Base-by-base conservation (phyloP, 352 stramenopile genomes). In the Albugo laibachii region DNA sequence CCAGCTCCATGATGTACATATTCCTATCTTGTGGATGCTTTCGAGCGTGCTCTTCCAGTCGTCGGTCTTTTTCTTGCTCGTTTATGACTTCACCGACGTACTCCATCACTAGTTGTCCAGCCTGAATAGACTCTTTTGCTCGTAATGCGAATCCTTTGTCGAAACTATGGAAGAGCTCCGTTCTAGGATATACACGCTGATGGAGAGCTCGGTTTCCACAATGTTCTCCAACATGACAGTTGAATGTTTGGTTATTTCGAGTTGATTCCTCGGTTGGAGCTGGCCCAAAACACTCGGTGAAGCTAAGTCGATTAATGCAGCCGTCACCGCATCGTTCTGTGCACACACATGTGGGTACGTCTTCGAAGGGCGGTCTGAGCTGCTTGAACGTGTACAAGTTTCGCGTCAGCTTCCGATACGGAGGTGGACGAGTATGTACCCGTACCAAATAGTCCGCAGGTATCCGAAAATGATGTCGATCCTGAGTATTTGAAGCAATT, bases 21-120 rank as follows among this genome's bases (percentile, higher is more conserved):
- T 97, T 96, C 49, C 91, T 94, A 66, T 97, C 87, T 18, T 96
- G 78, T 11, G 86, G 86, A 38, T 88, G 83, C 24, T 87, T 76
- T 24, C 66, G 66, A 6, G 77, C 67, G 59, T 94, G 89, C 41
- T 88, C 59, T 46, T 68, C 55, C 6, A 97, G 58, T 20, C 89
- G 79, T 2, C 75, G 62, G 40, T 94, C 69, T 52, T 96, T 96
- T 58, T 88, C 80, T 39, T 79, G 65, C 59, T 95, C 87, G 48
- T 92, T 86, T 50, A 97, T 92, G n/a, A 97, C 82, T 63, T 96
- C 85, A 1, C 89, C 89, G 8, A 95, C 78, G 58, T 97, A 97
- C 61, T 97, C 89, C 48, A 94, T 91, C 18, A 97, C 83, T 19
- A 97, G 58, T 50, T 82, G 75, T 0, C 82, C 81, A 5, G 70